Evolutionary conservation across 139 green algal genomes (phyloP), one percentile per base, ranked within the genome.

Genomic region (Zygnema circumcarinatum): DNA sequence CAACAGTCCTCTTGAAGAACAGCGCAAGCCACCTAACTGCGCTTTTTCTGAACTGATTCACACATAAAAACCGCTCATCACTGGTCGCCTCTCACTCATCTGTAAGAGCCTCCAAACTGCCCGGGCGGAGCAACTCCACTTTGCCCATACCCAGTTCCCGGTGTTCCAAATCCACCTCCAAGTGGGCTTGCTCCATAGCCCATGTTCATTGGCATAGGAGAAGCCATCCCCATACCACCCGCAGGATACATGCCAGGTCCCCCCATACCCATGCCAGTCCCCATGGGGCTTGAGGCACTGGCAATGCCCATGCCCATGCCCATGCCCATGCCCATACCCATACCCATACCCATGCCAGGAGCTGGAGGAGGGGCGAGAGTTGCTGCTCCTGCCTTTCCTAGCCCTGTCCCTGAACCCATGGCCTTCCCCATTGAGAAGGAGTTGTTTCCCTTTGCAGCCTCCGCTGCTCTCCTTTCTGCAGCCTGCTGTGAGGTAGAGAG

Each of bases 341-440:
- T 16, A 3, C 7, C 16, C 16, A 7, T 20, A 39, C 35, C 11
- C 69, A 78, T 41, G 11, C 69, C 69, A 52, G 69, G 69, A n/a
- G 69, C 69, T 52, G 69, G 69, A 39, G 69, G 69, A 41, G 69
- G 69, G 16, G 35, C 36, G 69, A 78, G 35, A 25, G 7, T 16
- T 3, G 69, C 36, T 11, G 69, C 69, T 11, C 69, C 69, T 39
- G 11, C 36, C 16, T 52, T 39, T 41, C 69, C 69, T 41, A 78
- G 69, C 3, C 69, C 69, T 3, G 69, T 78, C 35, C 69, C 69
- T 39, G 69, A 78, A 16, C 69, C 69, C 69, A 78, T 78, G 69
- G 69, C 69, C 69, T 78, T 78, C 7, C 69, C 69, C 69, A 39
- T 78, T 22, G 3, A 22, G 3, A 41, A 22, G 69, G 36, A 39